Conservation (phyloP, 768 basidiomycete genomes). For the Termitomyces sp. region DNA sequence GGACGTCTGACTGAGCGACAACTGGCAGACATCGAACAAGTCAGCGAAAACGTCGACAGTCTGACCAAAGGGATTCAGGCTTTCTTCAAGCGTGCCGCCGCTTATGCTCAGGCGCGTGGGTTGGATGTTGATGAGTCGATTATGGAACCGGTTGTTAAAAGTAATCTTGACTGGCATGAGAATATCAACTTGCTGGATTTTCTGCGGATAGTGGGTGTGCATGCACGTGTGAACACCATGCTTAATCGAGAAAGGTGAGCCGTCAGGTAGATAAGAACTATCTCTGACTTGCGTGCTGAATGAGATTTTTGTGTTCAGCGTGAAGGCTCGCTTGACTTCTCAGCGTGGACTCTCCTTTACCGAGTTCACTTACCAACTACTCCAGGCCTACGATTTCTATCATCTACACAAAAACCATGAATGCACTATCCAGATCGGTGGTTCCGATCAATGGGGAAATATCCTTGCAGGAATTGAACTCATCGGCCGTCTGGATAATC, state of each 20-base stretch:
- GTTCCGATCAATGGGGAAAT: slow-evolving; percentile 99
- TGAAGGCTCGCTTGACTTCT: slow-evolving; percentile 71
- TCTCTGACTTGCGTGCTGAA: background rate
- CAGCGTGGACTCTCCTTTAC: slow-evolving; percentile 95
- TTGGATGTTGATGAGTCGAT: slow-evolving; percentile 12
- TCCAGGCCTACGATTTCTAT: slow-evolving; percentile 96
- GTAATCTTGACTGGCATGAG: slow-evolving; percentile 72
- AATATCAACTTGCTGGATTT: slow-evolving; percentile 77
- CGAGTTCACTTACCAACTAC: slow-evolving; percentile 95
- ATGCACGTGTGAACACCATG: slow-evolving; percentile 86
- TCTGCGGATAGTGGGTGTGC: slow-evolving; percentile 72
- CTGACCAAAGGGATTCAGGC: slow-evolving; percentile 60
- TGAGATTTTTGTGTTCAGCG: slow-evolving; percentile 39
- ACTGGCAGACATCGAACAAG: slow-evolving; percentile 50
- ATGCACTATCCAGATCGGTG: slow-evolving; percentile 89
- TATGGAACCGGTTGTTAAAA: slow-evolving; percentile 27
- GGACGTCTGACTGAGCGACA: slow-evolving; percentile 81
- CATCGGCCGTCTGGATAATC: slow-evolving; percentile 52
- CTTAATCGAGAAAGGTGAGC: slow-evolving; percentile 81
- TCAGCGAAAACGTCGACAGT: slow-evolving; percentile 58
- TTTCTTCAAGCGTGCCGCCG: slow-evolving; percentile 66
- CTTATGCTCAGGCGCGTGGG: slow-evolving; percentile 47
- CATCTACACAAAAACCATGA: slow-evolving; percentile 56
- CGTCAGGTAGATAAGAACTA: background rate
- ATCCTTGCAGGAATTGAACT: slow-evolving; percentile 92